Evolutionary conservation across 108 stramenopile genomes (phyloP).

Genomic region (Nitzschia putrida): DNA sequence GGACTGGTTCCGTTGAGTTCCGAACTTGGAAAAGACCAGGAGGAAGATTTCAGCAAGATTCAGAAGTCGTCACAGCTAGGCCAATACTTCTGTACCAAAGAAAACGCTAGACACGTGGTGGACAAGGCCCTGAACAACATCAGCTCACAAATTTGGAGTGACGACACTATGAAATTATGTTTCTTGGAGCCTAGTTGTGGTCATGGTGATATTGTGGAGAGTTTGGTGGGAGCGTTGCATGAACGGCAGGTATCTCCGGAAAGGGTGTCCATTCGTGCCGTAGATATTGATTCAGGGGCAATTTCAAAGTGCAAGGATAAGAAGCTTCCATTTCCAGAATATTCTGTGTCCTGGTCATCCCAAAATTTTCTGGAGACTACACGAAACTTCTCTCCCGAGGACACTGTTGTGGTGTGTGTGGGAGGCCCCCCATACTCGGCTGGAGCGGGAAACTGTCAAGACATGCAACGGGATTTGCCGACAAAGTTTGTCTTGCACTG

Average conservation of each 20-base stretch:
- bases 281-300: conserved; percentile 35
- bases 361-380: conserved; percentile 34
- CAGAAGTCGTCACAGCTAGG: conserved; percentile 34
- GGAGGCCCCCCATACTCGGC: conserved; percentile 46
- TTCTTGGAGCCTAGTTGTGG: conserved; percentile 50
- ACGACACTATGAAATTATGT: conserved; percentile 2
- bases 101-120: conserved; percentile 36
- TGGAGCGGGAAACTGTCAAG: conserved; percentile 27
- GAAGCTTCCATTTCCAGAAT: conserved; percentile 1
- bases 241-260: not conserved
- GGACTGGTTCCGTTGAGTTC: conserved; percentile 2
- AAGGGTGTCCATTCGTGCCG: conserved; percentile 21
- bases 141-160: not conserved
- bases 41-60: not conserved
- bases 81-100: conserved; percentile 43
- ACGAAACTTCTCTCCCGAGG: not conserved
- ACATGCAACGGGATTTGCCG: conserved; percentile 32
- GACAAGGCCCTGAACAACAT: not conserved
- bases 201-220: conserved; percentile 34
- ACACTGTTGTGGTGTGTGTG: conserved; percentile 21
- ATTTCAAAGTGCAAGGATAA: conserved; percentile 11
- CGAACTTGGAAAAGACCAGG: not conserved
- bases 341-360: conserved; percentile 18
- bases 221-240: conserved; percentile 19
- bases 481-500: conserved; percentile 33